Conservation (phyloP, 495 filamentous ascomycete genomes). For the Penicillium chermesinum region DNA sequence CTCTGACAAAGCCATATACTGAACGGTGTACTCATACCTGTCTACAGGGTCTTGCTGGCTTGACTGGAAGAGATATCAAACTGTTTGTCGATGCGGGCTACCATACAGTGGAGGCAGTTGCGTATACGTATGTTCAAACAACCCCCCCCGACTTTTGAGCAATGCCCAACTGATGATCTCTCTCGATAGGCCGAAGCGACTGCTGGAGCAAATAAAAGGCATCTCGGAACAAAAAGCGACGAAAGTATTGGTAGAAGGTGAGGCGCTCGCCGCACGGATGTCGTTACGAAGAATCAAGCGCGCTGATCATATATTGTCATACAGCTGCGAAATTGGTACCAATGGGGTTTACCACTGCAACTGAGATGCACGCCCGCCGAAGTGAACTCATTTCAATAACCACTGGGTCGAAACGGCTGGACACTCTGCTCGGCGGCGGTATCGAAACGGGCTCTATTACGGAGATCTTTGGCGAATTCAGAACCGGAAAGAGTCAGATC, state of each 20-base stretch:
- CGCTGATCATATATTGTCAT: neutral
- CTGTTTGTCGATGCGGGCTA: conserved; percentile 86
- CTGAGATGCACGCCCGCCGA: conserved; percentile 95
- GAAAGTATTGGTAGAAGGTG: conserved; percentile 90
- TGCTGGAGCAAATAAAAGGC: conserved; percentile 90
- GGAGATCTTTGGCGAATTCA: conserved; percentile 97
- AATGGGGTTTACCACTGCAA: conserved; percentile 99
- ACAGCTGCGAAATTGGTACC: conserved; percentile 91
- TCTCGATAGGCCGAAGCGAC: conserved; percentile 59
- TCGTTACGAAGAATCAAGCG: no score
- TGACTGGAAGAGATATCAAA: conserved; percentile 93
- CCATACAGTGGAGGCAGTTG: conserved; percentile 90
- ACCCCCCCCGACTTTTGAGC: neutral
- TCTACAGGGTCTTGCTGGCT: conserved; percentile 65
- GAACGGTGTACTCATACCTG: neutral
- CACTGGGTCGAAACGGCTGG: conserved; percentile 92
- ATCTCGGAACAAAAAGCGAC: conserved; percentile 94
- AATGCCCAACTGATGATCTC: neutral
- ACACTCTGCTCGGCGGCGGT: conserved; percentile 90
- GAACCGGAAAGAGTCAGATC: conserved; percentile 96
- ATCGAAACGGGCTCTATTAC: conserved; percentile 97
- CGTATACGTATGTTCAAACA: conserved; percentile 64
- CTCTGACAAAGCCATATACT: no score
- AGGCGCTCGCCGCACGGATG: conserved; percentile 9
- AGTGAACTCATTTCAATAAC: conserved; percentile 97